Base-by-base conservation (phyloP, 345 rosid species). In the Arabidopsis arenosa region DNA sequence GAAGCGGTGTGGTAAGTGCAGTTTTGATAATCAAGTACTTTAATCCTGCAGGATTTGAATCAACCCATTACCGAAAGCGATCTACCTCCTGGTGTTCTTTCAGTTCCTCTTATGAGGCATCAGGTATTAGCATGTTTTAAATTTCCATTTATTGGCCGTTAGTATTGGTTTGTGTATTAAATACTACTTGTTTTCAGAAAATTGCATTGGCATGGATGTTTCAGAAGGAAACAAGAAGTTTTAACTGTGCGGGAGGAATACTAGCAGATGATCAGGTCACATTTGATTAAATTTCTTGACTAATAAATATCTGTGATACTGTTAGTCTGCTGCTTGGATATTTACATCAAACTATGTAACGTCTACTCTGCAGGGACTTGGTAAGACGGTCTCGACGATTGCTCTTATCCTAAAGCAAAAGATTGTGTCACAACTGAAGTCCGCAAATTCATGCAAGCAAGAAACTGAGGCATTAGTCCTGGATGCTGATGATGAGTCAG, bases 161-260 rank as follows among this genome's bases (percentile, higher is more conserved):
- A 51, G 14, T 65, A 15, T 52, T 17, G 32, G 49, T 72, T 75
- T 32, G 18, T 79, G 30, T 47, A 54, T 66, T 73, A 61, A 73
- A 13, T 56, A 48, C 14, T 65, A 59, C 72, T 72, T 57, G 63
- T 66, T 56, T 75, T 56, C 88, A 95, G 99, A 95, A 88, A 85
- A 95, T 95, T 88, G 99, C 99, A 52, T 83, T 95, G 85, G 86
- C 91, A 15, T 95, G 99, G 99, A 95, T 89, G 97, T 86, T 87
- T 81, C 97, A 88, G 74, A 95, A 87, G 83, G 97, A 95, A 87
- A 89, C 85, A 30, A 90, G 80, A 80, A 90, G 96, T 73, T 77
- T 84, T 71, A 89, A 87, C 60, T 95, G 97, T 78, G 70, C 85
- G 44, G 99, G 99, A 69, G 99, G 99, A 75, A 95, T 95, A 74